Evolutionary conservation across 495 filamentous ascomycete species (phyloP).

Genomic region (Xylaria longipes): DNA sequence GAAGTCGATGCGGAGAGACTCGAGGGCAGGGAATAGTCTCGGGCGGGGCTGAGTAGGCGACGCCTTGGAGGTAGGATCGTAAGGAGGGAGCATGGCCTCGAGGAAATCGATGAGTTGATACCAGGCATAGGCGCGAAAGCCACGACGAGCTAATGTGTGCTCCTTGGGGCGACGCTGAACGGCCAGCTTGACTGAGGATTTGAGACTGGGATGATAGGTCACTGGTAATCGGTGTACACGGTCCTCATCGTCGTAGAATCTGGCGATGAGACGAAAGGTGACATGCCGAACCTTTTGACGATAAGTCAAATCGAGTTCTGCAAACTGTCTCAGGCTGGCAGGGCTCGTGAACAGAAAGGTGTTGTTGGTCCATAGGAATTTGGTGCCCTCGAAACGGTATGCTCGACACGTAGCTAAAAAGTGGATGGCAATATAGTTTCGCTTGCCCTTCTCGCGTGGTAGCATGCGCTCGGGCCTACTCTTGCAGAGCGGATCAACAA

Average conservation of each 20-base stretch:
- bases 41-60: slow-evolving; percentile 31
- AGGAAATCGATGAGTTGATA: slow-evolving; percentile 54
- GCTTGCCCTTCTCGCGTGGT: slow-evolving; percentile 40
- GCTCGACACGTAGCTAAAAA: slow-evolving; percentile 52
- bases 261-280: slow-evolving; percentile 53
- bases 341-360: slow-evolving; percentile 54
- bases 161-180: slow-evolving; percentile 44
- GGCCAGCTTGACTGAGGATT: slow-evolving; percentile 39
- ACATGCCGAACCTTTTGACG: slow-evolving; percentile 47
- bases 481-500: slow-evolving; percentile 55
- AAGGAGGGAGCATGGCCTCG: slow-evolving; percentile 46
- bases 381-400: slow-evolving; percentile 48
- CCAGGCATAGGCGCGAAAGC: slow-evolving; percentile 57
- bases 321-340: slow-evolving; percentile 49
- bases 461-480: slow-evolving; percentile 41
- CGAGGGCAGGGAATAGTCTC: slow-evolving; percentile 49
- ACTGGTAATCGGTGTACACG: slow-evolving; percentile 38
- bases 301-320: slow-evolving; percentile 38
- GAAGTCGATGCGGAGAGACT: slow-evolving; percentile 53
- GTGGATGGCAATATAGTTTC: slow-evolving; percentile 48
- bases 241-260: slow-evolving; percentile 54
- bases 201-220: slow-evolving; percentile 39
- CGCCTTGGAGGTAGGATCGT: slow-evolving; percentile 31
- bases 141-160: slow-evolving; percentile 42
- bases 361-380: slow-evolving; percentile 52